Evolutionary conservation across 257 asterid genomes (phyloP).

Genomic region (Linaria vulgaris): DNA sequence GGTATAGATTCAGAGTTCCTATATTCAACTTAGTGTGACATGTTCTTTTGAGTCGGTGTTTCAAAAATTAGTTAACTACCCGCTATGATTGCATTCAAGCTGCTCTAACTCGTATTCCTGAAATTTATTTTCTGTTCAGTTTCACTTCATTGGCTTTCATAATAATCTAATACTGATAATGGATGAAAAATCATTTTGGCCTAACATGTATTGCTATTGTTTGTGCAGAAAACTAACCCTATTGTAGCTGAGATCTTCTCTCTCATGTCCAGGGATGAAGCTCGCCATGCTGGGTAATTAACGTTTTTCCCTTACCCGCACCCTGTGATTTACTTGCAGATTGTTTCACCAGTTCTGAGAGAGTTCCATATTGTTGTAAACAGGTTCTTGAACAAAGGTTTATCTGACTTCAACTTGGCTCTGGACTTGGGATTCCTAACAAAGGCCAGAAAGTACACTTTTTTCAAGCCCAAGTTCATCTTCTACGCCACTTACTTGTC

Average conservation of each 20-base stretch:
- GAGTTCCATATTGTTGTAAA: slow-evolving; percentile 15
- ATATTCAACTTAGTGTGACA: too few relatives aligned
- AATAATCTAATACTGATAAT: not conserved
- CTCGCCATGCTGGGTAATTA: slow-evolving; percentile 87
- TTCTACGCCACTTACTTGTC: slow-evolving; percentile 60
- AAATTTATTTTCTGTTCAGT: too few relatives aligned
- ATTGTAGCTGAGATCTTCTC: slow-evolving; percentile 95
- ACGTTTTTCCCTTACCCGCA: not conserved
- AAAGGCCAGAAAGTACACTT: slow-evolving; percentile 94
- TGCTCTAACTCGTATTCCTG: not conserved
- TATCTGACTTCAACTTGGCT: slow-evolving; percentile 90
- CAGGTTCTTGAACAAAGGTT: slow-evolving; percentile 90
- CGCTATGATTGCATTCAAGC: not conserved
- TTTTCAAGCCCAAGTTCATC: slow-evolving; percentile 98
- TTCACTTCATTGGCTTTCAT: not conserved
- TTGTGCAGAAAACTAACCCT: slow-evolving; percentile 88
- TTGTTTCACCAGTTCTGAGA: not conserved
- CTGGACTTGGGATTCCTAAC: slow-evolving; percentile 95
- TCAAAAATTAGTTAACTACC: not conserved
- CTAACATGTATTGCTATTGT: slow-evolving; percentile 9
- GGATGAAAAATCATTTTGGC: not conserved
- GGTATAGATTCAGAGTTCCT: too few relatives aligned
- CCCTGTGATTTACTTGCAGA: slow-evolving; percentile 10
- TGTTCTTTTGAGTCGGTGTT: too few relatives aligned
- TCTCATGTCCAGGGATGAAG: slow-evolving; percentile 95